phyloP scores from a whole-genome alignment of 1,284 basidiomycete genomes.

The Ustilago bromivora region DNA sequence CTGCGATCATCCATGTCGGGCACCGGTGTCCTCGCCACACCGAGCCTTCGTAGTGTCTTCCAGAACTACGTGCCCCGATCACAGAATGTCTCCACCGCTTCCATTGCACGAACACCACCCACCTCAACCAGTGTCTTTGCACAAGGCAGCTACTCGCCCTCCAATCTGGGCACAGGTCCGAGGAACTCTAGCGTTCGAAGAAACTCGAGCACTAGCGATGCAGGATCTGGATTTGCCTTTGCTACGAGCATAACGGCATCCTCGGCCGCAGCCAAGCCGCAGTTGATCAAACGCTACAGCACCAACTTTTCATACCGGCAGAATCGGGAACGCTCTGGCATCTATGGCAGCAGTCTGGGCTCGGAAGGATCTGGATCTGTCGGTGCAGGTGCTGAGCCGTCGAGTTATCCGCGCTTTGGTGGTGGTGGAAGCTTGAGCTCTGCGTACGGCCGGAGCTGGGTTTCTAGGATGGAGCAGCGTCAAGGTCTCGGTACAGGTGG shows the following conservation, averaged over 20 bases:
- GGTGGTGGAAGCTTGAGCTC: slow-evolving; percentile 44
- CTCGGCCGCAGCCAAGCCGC: slow-evolving; percentile 41
- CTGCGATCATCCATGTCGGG: slow-evolving; percentile 33
- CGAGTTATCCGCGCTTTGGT: slow-evolving; percentile 43
- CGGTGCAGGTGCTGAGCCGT: slow-evolving; percentile 36
- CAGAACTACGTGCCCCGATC: slow-evolving; percentile 53
- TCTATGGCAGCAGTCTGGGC: slow-evolving; percentile 45
- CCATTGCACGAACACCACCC: slow-evolving; percentile 44
- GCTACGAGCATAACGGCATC: slow-evolving; percentile 21
- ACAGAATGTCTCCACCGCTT: slow-evolving; percentile 25
- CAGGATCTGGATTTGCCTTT: slow-evolving; percentile 42
- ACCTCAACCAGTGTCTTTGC: slow-evolving; percentile 22
- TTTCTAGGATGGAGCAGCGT: slow-evolving; percentile 57
- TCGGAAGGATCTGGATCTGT: slow-evolving; percentile 29
- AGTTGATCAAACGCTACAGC: slow-evolving; percentile 63
- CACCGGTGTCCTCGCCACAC: slow-evolving; percentile 19
- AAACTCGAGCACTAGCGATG: slow-evolving; percentile 45
- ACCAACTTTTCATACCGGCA: slow-evolving; percentile 58
- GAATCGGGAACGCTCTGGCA: slow-evolving; percentile 26
- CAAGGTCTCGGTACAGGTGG: slow-evolving; percentile 43
- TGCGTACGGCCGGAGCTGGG: slow-evolving; percentile 53
- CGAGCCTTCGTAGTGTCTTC: slow-evolving; percentile 54
- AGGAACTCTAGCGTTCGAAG: slow-evolving; percentile 38
- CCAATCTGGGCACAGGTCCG: slow-evolving; percentile 33
- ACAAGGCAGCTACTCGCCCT: slow-evolving; percentile 41